Evolutionary conservation across 2,329 filamentous ascomycete genomes (phyloP), one percentile per base, ranked within the genome.

Genomic region (Phaeosphaeriaceae sp.): DNA sequence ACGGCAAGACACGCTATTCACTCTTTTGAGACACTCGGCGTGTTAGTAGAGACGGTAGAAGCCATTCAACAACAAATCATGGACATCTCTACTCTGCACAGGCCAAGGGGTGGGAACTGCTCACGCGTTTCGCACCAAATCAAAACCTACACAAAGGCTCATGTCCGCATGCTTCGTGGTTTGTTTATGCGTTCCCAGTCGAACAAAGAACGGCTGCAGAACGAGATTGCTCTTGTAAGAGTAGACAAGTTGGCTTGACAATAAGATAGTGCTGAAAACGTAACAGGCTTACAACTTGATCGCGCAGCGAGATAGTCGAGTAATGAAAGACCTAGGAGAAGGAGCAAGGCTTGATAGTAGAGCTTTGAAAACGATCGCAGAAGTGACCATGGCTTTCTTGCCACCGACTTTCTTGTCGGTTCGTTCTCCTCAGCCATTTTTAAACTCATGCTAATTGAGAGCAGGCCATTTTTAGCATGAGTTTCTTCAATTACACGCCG

Each of bases 311-410:
- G 63, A 68, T 40, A 65, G 60, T 19, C 54, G 57, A 31, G 50
- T 58, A 5, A 66, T 67, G 66, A 59, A 47, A n/a, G 47, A 24
- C 1, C 46, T 69, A 2, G 60, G 66, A 21, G 54, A 54, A 13
- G 63, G 65, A 51, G 56, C 63, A 17, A 63, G 44, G 27, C 27
- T 24, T 1, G 65, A 68, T 49, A 65, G 65, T 44, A 21, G 49
- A 2, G 60, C 62, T 7, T 59, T 68, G 65, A 56, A 45, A 44
- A 65, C 60, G 1, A 62, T 69, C 21, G 61, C 66, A 2, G 50
- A 66, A 7, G 63, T 69, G 6, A 66, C 58, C 2, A 68, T 69
- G 62, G 60, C 59, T 3, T 68, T 68, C n/a, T 47, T 68, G 20
- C 65, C 67, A 0, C 60, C 63, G 9, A 68, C 65, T 2, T 69